A percentile compares a stretch with the other conserved stretches of the same genome.
Evolutionary conservation across 495 filamentous ascomycete species (phyloP).

Genomic region (Aspergillus sclerotiicarbonarius): DNA sequence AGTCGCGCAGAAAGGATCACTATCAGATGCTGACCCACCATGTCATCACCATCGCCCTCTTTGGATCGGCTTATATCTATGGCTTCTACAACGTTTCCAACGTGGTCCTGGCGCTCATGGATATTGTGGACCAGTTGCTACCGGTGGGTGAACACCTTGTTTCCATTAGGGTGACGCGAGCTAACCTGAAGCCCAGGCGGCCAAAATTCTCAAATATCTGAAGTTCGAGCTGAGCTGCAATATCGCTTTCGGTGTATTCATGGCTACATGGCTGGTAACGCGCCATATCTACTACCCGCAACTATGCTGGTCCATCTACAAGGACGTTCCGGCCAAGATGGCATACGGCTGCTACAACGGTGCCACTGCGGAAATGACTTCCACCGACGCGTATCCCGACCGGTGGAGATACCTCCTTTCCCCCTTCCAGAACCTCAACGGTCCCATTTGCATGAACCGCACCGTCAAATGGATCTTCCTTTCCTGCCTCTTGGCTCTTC

Average conservation of each 20-base stretch:
- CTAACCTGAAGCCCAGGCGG: constrained; percentile 56
- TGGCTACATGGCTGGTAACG: constrained; percentile 78
- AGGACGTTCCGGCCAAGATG: constrained; percentile 62
- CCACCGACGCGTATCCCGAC: constrained; percentile 54
- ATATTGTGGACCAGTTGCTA: constrained; percentile 83
- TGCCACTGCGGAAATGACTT: constrained; percentile 51
- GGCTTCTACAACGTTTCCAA: constrained; percentile 83
- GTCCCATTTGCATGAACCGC: constrained; percentile 72
- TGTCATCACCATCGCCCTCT: constrained; percentile 78
- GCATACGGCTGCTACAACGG: constrained; percentile 68
- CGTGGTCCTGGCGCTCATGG: constrained; percentile 88
- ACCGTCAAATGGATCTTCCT: constrained; percentile 74
- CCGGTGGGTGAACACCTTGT: constrained; percentile 58
- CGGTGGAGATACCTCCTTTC: constrained; percentile 61
- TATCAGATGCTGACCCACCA: constrained; percentile 96
- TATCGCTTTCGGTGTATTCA: constrained; percentile 79
- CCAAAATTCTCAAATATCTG: constrained; percentile 92
- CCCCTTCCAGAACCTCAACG: constrained; percentile 65
- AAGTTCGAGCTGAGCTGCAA: constrained; percentile 75
- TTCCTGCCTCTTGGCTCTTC: constrained; percentile 70
- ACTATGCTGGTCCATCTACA: constrained; percentile 77
- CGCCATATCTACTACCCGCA: constrained; percentile 78
- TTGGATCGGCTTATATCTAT: constrained; percentile 78
- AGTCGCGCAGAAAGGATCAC: constrained; percentile 90
- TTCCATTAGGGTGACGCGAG: neutral